Evolutionary conservation across 176 grass and related monocot genomes (phyloP).

Genomic region (Cenchrus americanus): DNA sequence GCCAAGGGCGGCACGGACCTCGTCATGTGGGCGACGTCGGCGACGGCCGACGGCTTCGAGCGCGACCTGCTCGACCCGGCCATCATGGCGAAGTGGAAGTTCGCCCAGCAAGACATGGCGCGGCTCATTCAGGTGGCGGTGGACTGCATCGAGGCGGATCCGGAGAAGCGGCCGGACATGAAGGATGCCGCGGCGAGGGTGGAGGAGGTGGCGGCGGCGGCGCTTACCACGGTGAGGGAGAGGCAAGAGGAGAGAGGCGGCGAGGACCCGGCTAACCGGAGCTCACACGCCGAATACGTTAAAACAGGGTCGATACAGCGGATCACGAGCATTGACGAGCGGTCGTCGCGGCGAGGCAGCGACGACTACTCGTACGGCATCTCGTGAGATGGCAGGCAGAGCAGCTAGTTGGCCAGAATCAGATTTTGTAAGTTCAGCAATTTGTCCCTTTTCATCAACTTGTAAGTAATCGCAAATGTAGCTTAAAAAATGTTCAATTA

Average conservation of each 20-base stretch:
- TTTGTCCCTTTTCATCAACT: neutral
- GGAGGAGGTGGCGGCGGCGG: constrained; percentile 49
- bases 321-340: constrained; percentile 38
- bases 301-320: constrained; percentile 53
- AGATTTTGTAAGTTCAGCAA: constrained; percentile 30
- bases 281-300: constrained; percentile 50
- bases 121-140: constrained; percentile 62
- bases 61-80: constrained; percentile 74
- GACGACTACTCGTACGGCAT: constrained; percentile 51
- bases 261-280: constrained; percentile 8
- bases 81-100: constrained; percentile 52
- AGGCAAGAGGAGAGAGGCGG: neutral
- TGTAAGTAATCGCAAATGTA: constrained; percentile 17
- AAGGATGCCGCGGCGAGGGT: constrained; percentile 56
- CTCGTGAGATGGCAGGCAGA: constrained; percentile 40
- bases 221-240: constrained; percentile 35
- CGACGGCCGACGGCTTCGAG: constrained; percentile 60
- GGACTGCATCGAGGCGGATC: constrained; percentile 57
- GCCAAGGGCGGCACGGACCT: constrained; percentile 86
- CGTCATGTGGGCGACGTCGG: constrained; percentile 73
- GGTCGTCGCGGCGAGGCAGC: constrained; percentile 43
- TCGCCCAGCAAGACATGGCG: constrained; percentile 75
- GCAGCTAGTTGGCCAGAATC: constrained; percentile 23
- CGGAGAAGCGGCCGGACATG: constrained; percentile 59
- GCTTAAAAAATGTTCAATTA: too few species aligned